Evolutionary conservation across 2,329 filamentous ascomycete genomes (phyloP), one percentile per base, ranked within the genome.

Genomic region (Aspergillus phoenicis): DNA sequence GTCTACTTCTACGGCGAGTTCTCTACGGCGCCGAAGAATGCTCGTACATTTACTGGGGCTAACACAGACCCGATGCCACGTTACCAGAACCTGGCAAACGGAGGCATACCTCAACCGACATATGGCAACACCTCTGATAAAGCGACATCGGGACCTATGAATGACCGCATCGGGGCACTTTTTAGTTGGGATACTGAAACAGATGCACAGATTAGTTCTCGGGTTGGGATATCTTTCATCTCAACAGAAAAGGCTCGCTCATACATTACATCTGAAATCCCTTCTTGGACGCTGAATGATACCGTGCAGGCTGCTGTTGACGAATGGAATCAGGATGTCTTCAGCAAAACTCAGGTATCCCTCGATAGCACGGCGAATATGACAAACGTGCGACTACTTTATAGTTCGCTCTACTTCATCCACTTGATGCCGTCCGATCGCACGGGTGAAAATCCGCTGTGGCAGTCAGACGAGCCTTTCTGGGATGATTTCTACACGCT

Each of bases 401-500:
- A 74, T 33, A 74, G 71, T 45, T 74, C 71, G 8, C 63, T 74
- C 5, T 91, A 90, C 68, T 87, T 89, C 62, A 88, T 88, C 81
- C 84, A 86, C 58, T 73, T 91, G 8, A 83, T 91, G 62, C 88
- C 89, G 0, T 88, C 87, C 0, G 89, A 91, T 70, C 84, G 87
- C 61, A 90, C 87, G 0, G 88, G 87, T 0, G 89, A 91, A 70
- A 91, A 91, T 63, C 88, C 88, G 0, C 74, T 83, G 0, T 91
- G 89, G 88, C 71, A 78, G 0, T 87, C 85, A 0, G 69, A 70
- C 0, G 89, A 91, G 72, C 88, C 89, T 1, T 90, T 87, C 66
- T 91, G 89, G 70, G 86, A 89, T 63, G 89, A 91, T 58, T 85
- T 88, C 15, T 90, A 89, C 67, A 91, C 89, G 3, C 64, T 74